phyloP scores from a whole-genome alignment of 2,329 filamentous ascomycete genomes.

The Zasmidium cellare region DNA sequence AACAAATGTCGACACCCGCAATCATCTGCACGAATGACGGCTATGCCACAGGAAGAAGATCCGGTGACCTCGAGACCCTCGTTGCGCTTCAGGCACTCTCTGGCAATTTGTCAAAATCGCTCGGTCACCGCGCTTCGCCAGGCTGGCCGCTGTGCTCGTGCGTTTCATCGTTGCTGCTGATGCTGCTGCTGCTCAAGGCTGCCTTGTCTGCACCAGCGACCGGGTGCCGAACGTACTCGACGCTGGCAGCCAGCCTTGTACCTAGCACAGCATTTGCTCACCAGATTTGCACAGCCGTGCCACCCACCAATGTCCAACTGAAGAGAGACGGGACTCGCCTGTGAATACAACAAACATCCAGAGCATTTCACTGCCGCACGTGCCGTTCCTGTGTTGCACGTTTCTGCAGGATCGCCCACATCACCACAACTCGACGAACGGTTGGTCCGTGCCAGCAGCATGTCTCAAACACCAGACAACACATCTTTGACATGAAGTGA shows the following conservation, averaged over 20 bases:
- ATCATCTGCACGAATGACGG: constrained; percentile 17
- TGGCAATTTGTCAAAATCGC: constrained; percentile 20
- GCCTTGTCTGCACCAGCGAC: not conserved
- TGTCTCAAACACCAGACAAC: constrained; percentile 14
- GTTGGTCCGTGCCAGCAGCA: constrained; percentile 27
- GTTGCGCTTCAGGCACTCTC: constrained; percentile 3
- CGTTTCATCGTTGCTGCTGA: constrained; percentile 12
- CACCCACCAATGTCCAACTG: constrained; percentile 3
- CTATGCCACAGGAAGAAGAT: constrained; percentile 7
- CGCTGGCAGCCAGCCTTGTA: constrained; percentile 8
- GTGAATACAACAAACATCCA: constrained; percentile 2
- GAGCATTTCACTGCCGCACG: constrained; percentile 24
- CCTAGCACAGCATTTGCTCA: constrained; percentile 13
- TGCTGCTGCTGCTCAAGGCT: not conserved
- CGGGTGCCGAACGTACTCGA: not conserved
- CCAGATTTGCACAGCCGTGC: constrained; percentile 16
- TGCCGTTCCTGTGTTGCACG: constrained; percentile 27
- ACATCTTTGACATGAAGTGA: constrained; percentile 5
- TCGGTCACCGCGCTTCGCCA: constrained; percentile 10
- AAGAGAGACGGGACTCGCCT: not conserved
- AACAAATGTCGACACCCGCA: constrained; percentile 15
- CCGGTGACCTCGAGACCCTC: constrained; percentile 13
- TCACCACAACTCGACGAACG: constrained; percentile 19
- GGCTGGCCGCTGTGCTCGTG: constrained; percentile 11
- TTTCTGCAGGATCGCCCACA: constrained; percentile 10